phyloP scores from a whole-genome alignment of 169 alveolate species.

The Plasmodium gaboni region DNA sequence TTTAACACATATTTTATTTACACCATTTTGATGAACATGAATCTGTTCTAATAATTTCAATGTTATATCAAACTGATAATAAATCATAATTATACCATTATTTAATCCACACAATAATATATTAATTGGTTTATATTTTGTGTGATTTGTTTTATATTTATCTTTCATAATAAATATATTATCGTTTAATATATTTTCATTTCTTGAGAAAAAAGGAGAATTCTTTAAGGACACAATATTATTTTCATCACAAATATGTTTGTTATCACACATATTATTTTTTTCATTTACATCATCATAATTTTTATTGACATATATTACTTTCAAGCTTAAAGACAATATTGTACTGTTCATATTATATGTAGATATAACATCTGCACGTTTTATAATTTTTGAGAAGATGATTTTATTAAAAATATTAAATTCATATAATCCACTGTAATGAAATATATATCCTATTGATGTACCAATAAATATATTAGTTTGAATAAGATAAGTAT shows the following conservation, averaged over 20 bases:
- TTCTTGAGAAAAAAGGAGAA: too few relatives aligned
- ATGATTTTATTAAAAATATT: slow-evolving; percentile 26
- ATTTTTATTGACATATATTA: too few relatives aligned
- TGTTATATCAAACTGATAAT: slow-evolving; percentile 24
- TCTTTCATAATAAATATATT: background rate
- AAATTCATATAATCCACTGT: slow-evolving; percentile 41
- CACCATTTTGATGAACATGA: slow-evolving; percentile 61
- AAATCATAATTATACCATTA: slow-evolving; percentile 28
- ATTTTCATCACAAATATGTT: too few relatives aligned
- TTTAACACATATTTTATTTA: slow-evolving; percentile 42
- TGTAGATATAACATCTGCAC: slow-evolving; percentile 16
- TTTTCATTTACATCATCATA: too few relatives aligned
- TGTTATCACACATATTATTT: too few relatives aligned
- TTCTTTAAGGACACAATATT: too few relatives aligned
- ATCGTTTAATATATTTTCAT: background rate
- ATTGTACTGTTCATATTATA: slow-evolving; percentile 48
- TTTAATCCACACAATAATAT: slow-evolving; percentile 44
- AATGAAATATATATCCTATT: slow-evolving; percentile 53
- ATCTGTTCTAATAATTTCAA: slow-evolving; percentile 18
- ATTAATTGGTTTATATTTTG: background rate
- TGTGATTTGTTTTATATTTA: background rate
- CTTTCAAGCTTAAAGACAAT: background rate
- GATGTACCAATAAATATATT: slow-evolving; percentile 63
- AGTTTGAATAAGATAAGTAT: slow-evolving; percentile 9
- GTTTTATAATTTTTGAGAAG: slow-evolving; percentile 29